Evolutionary conservation across 148 eudicot genomes (phyloP).

Genomic region (Agrostemma githago): DNA sequence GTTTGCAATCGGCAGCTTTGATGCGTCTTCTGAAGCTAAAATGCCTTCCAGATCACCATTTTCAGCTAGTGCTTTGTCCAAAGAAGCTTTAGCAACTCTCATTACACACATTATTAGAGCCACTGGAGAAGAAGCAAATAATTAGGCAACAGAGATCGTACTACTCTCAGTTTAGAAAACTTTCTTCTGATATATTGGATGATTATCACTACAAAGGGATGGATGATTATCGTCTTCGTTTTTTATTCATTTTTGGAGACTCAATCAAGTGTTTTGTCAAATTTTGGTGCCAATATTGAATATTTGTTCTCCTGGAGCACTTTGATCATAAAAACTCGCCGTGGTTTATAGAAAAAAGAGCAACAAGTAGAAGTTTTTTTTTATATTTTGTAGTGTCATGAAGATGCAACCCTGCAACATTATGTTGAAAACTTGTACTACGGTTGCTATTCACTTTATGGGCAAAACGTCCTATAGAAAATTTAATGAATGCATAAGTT

Average conservation of each 20-base stretch:
- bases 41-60: slow-evolving; percentile 41
- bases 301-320: background rate
- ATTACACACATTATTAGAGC: slow-evolving; percentile 49
- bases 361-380: no score
- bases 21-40: slow-evolving; percentile 29
- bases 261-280: background rate
- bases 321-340: no score
- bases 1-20: slow-evolving; percentile 35
- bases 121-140: slow-evolving; percentile 36
- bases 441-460: background rate
- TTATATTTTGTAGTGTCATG: background rate
- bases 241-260: background rate
- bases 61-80: slow-evolving; percentile 78
- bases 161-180: background rate
- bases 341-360: no score
- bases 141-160: background rate
- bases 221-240: background rate
- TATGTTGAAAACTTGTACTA: background rate
- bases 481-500: background rate
- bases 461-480: background rate
- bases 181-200: background rate
- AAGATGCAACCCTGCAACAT: background rate
- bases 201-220: background rate
- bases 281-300: no score
- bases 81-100: slow-evolving; percentile 72